These are phyloP conservation scores for Mrakia gelida DNA, from an alignment of 768 basidiomycete species.

Conservation along the genomic window DNA sequence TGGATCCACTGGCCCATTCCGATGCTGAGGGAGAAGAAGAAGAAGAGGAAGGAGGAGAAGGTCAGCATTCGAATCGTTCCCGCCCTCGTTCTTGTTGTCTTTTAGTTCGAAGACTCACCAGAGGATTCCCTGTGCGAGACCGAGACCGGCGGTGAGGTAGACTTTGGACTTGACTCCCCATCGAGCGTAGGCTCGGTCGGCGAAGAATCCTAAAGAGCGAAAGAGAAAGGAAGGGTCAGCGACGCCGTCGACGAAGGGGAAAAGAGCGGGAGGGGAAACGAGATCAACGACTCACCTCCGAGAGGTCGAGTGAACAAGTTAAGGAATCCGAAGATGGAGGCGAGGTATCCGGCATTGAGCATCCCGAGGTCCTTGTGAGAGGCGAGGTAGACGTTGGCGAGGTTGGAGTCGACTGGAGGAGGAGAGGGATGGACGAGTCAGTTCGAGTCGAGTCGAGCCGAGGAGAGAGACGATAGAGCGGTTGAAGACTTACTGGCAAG, in stretches of 20 bases:
- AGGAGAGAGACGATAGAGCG: not conserved
- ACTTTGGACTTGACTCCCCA: conserved; percentile 50
- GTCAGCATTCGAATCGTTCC: too few relatives aligned
- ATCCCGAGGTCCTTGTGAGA: conserved; percentile 50
- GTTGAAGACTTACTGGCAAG: conserved; percentile 43
- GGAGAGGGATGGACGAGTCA: not conserved
- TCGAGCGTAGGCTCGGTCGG: not conserved
- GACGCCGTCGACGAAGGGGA: not conserved
- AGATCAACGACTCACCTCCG: conserved; percentile 51
- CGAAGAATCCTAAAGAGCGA: conserved; percentile 14
- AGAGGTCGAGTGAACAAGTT: conserved; percentile 55
- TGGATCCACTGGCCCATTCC: conserved; percentile 46
- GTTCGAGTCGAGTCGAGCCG: not conserved
- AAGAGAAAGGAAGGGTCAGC: not conserved
- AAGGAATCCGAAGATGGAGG: conserved; percentile 46
- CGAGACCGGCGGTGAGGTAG: conserved; percentile 49
- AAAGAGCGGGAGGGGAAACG: conserved; percentile 43
- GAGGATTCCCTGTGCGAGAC: conserved; percentile 50
- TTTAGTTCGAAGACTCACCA: conserved; percentile 7
- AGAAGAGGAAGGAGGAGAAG: too few relatives aligned
- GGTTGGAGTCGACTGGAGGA: conserved; percentile 50
- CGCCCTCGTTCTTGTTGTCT: too few relatives aligned
- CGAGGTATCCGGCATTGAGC: conserved; percentile 53
- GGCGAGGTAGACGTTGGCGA: conserved; percentile 51
- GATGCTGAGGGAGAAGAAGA: conserved; percentile 36